Evolutionary conservation across 176 grass and related monocot species (phyloP).

Genomic region (Saccharum spontaneum): DNA sequence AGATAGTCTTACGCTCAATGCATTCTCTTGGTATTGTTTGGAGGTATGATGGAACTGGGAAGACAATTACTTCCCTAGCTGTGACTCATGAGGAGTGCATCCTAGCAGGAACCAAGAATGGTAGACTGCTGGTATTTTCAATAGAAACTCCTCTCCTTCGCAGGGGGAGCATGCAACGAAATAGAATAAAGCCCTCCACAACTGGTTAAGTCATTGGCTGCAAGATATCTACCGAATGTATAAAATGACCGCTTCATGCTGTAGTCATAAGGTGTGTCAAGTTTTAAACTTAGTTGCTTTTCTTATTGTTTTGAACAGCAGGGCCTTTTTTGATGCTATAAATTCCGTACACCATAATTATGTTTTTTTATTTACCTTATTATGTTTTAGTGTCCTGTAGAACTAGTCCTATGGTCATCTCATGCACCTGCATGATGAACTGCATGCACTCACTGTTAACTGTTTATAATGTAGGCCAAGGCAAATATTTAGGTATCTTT

Average conservation of each 20-base stretch:
- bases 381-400: background rate
- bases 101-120: slow-evolving; percentile 89
- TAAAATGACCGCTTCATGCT: background rate
- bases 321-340: background rate
- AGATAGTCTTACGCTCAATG: slow-evolving; percentile 83
- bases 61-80: slow-evolving; percentile 76
- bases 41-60: slow-evolving; percentile 78
- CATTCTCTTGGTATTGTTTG: slow-evolving; percentile 87
- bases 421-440: slow-evolving; percentile 3
- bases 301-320: background rate
- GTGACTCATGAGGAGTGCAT: slow-evolving; percentile 94
- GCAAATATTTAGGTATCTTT: background rate
- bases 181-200: slow-evolving; percentile 40
- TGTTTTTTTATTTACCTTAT: background rate
- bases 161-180: slow-evolving; percentile 49
- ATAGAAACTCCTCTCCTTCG: slow-evolving; percentile 72
- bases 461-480: background rate
- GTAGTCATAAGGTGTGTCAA: slow-evolving; percentile 20
- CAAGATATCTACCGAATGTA: background rate
- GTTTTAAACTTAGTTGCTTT: slow-evolving; percentile 6
- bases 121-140: slow-evolving; percentile 81
- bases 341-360: background rate
- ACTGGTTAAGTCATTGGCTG: slow-evolving; percentile 27
- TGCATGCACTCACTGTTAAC: background rate
- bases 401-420: background rate